Evolutionary conservation across 176 grass and related monocot species (phyloP), one percentile per base, ranked within the genome.

Genomic region (Zizania latifolia): DNA sequence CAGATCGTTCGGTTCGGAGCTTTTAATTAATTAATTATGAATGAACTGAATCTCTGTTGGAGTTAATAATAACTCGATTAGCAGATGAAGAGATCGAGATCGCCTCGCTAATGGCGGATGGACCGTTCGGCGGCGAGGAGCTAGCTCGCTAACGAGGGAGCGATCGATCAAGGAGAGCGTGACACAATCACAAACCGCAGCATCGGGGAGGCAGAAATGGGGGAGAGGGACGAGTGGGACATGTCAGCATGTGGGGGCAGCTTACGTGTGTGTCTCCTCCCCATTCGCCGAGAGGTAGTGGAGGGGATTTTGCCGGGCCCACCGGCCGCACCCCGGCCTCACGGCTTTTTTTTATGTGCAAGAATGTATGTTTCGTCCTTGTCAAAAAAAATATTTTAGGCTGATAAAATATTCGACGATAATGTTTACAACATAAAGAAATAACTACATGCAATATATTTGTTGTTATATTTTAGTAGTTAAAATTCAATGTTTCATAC

Each of bases 201-300:
- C 31, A 27, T 16, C 33, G 50, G 5, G 74, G 80, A 61, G 85
- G 75, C 83, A 83, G 75, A 87, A 83, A 87, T 83, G 83, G 71
- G 54, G 30, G 17, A 12, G 50, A 33, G 22, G 22, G 44, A 30
- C 21, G 65, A 38, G 57, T 44, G 71, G 40, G 76, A 57, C 45
- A 70, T 82, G 70, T 64, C 57, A 55, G 75, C 38, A 11, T 36
- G 83, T 74, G 62, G 67, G 80, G 71, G 6, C 3, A 4, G 70
- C 17, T 91, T 81, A 91, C 84, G 84, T 91, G 84, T 84, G 67
- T 22, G 81, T 77, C n/a, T 17, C 78, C 46, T 56, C 33, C 81
- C 28, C 59, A 87, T 84, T 91, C 84, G 85, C 54, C 9, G 65
- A 23, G 81, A 87, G 60, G 30, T 26, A 72, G 33, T 37, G 77